A percentile compares a stretch with the other conserved stretches of the same genome.
Conservation (phyloP, 192 early-diverging fungal species). For the Entophlyctis luteolus region DNA sequence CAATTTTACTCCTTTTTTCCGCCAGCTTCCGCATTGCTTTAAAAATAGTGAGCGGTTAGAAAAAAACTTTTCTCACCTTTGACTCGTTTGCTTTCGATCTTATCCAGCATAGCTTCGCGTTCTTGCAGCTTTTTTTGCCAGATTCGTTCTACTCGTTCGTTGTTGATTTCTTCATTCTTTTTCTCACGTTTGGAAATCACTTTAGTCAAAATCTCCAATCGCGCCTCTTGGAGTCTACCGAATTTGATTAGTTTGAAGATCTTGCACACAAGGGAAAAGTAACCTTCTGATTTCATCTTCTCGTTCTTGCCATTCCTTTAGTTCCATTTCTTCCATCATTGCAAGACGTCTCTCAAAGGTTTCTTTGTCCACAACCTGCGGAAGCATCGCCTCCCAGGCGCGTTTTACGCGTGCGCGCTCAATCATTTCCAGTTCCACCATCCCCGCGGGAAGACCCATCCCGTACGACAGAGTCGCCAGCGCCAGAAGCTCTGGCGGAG, state of each 20-base stretch:
- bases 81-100: conserved; percentile 43
- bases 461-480: conserved; percentile 55
- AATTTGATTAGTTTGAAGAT: not conserved
- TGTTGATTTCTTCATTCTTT: conserved; percentile 49
- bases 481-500: conserved; percentile 56
- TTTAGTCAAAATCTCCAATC: conserved; percentile 46
- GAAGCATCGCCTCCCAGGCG: conserved; percentile 55
- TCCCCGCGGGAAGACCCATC: conserved; percentile 50
- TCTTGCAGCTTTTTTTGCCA: conserved; percentile 61
- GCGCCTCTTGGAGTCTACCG: conserved; percentile 44
- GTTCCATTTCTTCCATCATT: conserved; percentile 68
- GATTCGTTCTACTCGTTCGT: conserved; percentile 47
- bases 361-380: conserved; percentile 51
- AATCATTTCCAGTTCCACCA: conserved; percentile 61
- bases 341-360: conserved; percentile 51
- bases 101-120: conserved; percentile 44
- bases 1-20: conserved; percentile 44
- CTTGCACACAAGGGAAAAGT: conserved; percentile 1
- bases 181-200: conserved; percentile 51
- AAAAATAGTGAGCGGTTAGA: not conserved
- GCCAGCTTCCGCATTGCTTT: conserved; percentile 49
- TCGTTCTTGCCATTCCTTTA: conserved; percentile 57
- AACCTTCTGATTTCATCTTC: conserved; percentile 53
- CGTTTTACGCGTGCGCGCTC: conserved; percentile 54
- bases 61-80: conserved; percentile 30